Conservation (phyloP, 495 filamentous ascomycete genomes). For the Evansstolkia leycettana region DNA sequence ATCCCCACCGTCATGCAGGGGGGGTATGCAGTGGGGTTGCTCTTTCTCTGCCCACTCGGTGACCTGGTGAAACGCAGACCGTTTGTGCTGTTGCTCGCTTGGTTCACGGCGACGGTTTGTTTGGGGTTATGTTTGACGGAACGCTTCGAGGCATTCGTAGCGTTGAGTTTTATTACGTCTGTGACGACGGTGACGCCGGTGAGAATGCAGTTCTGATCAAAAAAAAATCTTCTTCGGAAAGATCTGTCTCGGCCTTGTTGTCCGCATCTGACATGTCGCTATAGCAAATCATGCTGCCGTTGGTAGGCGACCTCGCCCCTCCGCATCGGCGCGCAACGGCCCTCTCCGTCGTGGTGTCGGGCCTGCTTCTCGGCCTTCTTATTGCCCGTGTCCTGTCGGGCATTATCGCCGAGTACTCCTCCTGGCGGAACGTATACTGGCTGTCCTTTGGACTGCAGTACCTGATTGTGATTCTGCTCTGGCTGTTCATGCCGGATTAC, state of each 20-base stretch:
- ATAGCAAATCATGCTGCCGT: conserved; percentile 65
- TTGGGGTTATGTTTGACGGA: conserved; percentile 60
- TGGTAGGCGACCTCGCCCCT: conserved; percentile 73
- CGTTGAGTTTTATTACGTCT: conserved; percentile 55
- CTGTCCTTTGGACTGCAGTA: conserved; percentile 62
- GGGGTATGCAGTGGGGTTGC: conserved; percentile 63
- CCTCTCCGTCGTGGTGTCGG: conserved; percentile 61
- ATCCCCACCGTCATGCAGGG: conserved; percentile 73
- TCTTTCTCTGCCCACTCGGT: conserved; percentile 68
- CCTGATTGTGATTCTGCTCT: conserved; percentile 53
- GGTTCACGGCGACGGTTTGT: conserved; percentile 53
- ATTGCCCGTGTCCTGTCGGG: conserved; percentile 68
- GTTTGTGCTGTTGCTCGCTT: conserved; percentile 55
- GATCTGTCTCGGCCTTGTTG: too few species aligned
- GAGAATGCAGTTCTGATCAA: too few species aligned
- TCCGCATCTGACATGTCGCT: background rate
- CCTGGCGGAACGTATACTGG: conserved; percentile 75
- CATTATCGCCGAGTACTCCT: conserved; percentile 54
- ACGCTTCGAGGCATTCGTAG: conserved; percentile 50
- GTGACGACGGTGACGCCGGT: conserved; percentile 70
- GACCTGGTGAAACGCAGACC: conserved; percentile 59
- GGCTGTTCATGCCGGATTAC: conserved; percentile 70
- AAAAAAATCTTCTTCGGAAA: too few species aligned
- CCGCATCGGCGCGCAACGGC: conserved; percentile 53
- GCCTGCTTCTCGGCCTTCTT: conserved; percentile 65